These are phyloP conservation scores for Populus davidiana DNA, from an alignment of 345 rosid species.

Conservation along the genomic window DNA sequence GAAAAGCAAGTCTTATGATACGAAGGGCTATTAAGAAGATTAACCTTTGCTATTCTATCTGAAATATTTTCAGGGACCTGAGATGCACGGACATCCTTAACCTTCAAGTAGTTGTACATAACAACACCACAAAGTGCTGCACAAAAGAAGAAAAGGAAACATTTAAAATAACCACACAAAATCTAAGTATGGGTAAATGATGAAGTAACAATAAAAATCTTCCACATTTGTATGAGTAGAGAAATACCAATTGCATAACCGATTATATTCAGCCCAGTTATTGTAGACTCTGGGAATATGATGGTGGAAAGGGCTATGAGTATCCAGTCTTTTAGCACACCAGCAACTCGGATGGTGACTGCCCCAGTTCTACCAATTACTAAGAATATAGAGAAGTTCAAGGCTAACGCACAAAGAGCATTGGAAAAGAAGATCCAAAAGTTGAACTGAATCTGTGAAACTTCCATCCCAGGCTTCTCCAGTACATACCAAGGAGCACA, in stretches of 20 bases:
- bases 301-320: slow-evolving; percentile 90
- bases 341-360: slow-evolving; percentile 89
- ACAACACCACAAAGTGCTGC: slow-evolving; percentile 93
- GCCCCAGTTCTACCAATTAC: slow-evolving; percentile 98
- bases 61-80: slow-evolving; percentile 66
- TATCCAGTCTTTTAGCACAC: slow-evolving; percentile 97
- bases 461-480: slow-evolving; percentile 82
- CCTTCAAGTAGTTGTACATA: slow-evolving; percentile 87
- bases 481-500: slow-evolving; percentile 87
- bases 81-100: slow-evolving; percentile 69
- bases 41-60: slow-evolving; percentile 81
- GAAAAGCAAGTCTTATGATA: neutral
- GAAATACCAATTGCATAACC: slow-evolving; percentile 89
- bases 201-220: neutral
- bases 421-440: slow-evolving; percentile 97
- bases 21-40: slow-evolving; percentile 17
- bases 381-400: slow-evolving; percentile 87
- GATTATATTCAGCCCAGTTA: slow-evolving; percentile 84
- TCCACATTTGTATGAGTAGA: neutral
- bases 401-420: slow-evolving; percentile 85
- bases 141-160: slow-evolving; percentile 2
- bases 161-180: neutral
- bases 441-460: slow-evolving; percentile 82
- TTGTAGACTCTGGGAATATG: slow-evolving; percentile 84
- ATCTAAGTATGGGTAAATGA: neutral